Evolutionary conservation across 495 filamentous ascomycete species (phyloP).

Genomic region (Neurospora hispaniola): DNA sequence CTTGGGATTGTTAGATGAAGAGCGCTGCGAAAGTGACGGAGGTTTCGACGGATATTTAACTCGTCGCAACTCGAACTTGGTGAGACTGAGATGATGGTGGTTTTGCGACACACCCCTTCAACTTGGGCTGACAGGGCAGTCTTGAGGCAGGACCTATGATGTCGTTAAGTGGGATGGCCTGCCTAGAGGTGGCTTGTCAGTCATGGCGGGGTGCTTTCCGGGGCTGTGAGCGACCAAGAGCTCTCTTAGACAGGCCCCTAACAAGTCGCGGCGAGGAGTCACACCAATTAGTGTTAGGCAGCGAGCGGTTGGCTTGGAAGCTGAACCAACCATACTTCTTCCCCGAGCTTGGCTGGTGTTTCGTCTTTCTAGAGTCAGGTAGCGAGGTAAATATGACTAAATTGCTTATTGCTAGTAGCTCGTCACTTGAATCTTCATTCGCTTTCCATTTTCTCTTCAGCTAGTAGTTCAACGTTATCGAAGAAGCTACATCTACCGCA

Average conservation of each 20-base stretch:
- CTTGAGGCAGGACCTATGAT: neutral
- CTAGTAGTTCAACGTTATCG: neutral
- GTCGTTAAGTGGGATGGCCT: neutral
- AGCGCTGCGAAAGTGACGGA: neutral
- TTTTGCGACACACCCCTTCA: neutral
- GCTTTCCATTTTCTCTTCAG: neutral
- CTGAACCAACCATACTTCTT: neutral
- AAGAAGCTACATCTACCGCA: neutral
- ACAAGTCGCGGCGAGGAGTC: neutral
- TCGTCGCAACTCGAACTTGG: neutral
- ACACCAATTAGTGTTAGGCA: neutral
- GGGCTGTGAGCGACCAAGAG: neutral
- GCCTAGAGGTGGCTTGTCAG: neutral
- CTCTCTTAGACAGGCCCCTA: neutral
- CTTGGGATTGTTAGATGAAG: neutral
- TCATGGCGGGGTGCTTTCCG: neutral
- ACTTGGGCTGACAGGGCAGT: neutral
- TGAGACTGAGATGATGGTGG: neutral
- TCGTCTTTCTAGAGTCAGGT: neutral
- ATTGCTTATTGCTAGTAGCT: neutral
- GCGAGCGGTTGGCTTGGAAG: neutral
- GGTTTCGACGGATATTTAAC: neutral
- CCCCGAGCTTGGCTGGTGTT: neutral
- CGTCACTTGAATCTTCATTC: neutral
- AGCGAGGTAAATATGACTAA: neutral